Conservation (phyloP, 208 protist genomes). For the Sergeia podlipaevii region DNA sequence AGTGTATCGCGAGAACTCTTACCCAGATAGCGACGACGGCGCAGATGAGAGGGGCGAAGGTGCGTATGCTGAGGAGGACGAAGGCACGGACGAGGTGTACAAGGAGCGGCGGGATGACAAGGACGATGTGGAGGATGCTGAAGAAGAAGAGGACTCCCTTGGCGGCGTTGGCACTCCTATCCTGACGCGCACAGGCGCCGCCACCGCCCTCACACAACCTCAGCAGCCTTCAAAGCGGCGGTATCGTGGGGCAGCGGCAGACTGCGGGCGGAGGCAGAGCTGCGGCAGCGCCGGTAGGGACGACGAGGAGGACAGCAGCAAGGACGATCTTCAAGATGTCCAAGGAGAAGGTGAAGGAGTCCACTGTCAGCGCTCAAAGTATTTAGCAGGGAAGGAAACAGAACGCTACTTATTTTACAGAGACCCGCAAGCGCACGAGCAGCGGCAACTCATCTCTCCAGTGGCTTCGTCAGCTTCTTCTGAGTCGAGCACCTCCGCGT, state of each 20-base stretch:
- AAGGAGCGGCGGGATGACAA: neutral
- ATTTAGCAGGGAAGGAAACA: too few relatives aligned
- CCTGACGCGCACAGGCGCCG: too few relatives aligned
- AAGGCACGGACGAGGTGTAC: neutral
- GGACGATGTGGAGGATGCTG: neutral
- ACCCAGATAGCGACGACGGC: slow-evolving; percentile 3
- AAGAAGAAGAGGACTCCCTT: neutral
- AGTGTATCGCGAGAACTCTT: slow-evolving; percentile 3
- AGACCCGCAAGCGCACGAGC: too few relatives aligned
- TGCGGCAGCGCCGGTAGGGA: neutral
- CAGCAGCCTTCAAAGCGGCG: neutral
- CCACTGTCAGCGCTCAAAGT: too few relatives aligned
- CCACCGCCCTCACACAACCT: too few relatives aligned
- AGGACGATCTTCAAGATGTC: neutral
- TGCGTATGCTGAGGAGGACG: slow-evolving; percentile 10
- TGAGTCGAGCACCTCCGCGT: neutral
- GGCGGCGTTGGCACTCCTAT: neutral
- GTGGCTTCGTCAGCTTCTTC: neutral
- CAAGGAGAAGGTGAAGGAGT: too few relatives aligned
- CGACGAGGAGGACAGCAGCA: neutral
- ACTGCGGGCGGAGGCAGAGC: neutral
- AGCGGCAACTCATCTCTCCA: neutral
- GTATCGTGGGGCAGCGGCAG: neutral
- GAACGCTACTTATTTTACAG: too few relatives aligned
- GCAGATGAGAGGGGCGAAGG: slow-evolving; percentile 12